Base-by-base conservation (phyloP, 768 basidiomycete genomes). In the Leccinum arenicola region DNA sequence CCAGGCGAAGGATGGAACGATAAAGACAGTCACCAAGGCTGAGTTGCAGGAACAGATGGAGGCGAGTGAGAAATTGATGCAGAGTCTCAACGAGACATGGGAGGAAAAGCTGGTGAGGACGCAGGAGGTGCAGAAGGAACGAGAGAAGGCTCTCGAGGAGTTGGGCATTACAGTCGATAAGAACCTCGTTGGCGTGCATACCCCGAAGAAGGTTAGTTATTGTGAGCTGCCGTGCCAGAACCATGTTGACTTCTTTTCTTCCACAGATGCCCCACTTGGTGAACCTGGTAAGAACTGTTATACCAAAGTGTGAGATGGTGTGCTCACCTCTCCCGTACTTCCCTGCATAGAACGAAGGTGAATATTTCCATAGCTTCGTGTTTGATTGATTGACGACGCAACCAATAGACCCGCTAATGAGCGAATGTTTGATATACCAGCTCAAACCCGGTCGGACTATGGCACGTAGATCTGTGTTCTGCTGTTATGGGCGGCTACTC, bases 11-110 rank as follows among this genome's bases (percentile, higher is more conserved):
- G 91, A 95, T 63, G 97, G 97, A 31, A 89, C 88, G 68, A 82
- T 98, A 68, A 92, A 92, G 81, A 96, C 92, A 11, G 94, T 99
- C 62, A 93, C 94, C 29, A 98, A 99, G 76, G 93, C 96, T 8
- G 97, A 95, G 72, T 78, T 99, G 58, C 95, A 98, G 73, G 97
- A 99, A 63, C 96, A 98, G 75, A 87, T 98, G 78, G 92, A 95
- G 77, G 78, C 89, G 38, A 89, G 93, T 73, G 96, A 99, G 78
- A 96, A 95, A 76, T 76, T 97, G 56, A 95, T 98, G 93, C 83
- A 95, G 74, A 82, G 87, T 68, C 75, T 95, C 69, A 95, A 95
- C 68, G 89, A 96, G 77, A 97, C 93, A 6, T 98, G 95, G 95
- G 95, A 99, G 75, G 80, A 98, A 76, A 95, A 96, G 78, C 77